Evolutionary conservation across 441 rosid genomes (phyloP).

Genomic region (Syzygium syzygioides): DNA sequence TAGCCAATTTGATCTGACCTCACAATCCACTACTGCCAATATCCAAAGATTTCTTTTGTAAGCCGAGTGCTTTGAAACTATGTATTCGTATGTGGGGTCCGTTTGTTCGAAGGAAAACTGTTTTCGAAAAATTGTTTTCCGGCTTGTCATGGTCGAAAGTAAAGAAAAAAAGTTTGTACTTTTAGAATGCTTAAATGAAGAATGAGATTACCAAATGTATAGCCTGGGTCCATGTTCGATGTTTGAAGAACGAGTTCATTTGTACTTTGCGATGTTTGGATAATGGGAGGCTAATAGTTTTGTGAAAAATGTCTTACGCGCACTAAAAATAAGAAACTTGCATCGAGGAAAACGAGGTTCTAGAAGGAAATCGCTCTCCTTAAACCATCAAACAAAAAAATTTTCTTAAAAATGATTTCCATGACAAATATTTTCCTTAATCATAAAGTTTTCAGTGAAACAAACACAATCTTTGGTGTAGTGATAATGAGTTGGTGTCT

Average conservation of each 20-base stretch:
- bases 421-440: neutral
- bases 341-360: neutral
- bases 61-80: neutral
- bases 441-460: neutral
- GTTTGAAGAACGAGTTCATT: too few relatives aligned
- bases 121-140: too few relatives aligned
- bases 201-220: too few relatives aligned
- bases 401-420: neutral
- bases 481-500: neutral
- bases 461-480: neutral
- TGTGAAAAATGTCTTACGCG: neutral
- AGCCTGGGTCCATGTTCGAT: too few relatives aligned
- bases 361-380: neutral
- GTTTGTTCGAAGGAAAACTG: neutral
- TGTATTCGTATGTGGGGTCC: neutral
- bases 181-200: too few relatives aligned
- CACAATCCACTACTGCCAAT: neutral
- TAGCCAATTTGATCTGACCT: neutral
- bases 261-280: neutral
- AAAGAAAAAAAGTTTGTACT: too few relatives aligned
- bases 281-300: neutral
- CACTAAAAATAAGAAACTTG: fast-evolving
- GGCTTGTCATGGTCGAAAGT: too few relatives aligned
- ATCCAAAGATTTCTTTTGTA: neutral
- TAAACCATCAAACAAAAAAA: fast-evolving